Conservation (phyloP, 2,329 filamentous ascomycete genomes). For the Verticillium isaacii region DNA sequence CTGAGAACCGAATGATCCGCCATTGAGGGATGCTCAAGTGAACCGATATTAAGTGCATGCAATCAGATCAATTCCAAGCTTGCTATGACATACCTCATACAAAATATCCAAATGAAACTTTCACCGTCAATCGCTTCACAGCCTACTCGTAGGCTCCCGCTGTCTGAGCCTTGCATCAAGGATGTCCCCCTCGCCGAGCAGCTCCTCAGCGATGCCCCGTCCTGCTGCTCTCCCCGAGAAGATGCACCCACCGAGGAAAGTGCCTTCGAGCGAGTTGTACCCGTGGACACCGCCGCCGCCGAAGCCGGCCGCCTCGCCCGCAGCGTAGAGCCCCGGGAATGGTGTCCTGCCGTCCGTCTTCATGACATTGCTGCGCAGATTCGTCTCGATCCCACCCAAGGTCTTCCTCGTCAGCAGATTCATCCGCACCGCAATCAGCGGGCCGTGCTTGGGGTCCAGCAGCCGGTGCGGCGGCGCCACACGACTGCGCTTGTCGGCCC, state of each 20-base stretch:
- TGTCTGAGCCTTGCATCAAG: background rate
- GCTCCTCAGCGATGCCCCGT: slow-evolving; percentile 46
- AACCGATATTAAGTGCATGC: background rate
- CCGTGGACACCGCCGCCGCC: slow-evolving; percentile 59
- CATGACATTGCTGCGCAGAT: slow-evolving; percentile 52
- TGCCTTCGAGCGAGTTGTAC: slow-evolving; percentile 58
- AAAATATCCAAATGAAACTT: background rate
- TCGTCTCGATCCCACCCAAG: slow-evolving; percentile 55
- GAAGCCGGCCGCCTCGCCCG: slow-evolving; percentile 56
- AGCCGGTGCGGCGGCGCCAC: slow-evolving; percentile 50
- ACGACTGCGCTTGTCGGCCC: slow-evolving; percentile 45
- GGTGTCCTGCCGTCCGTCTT: slow-evolving; percentile 34
- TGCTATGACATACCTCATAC: background rate
- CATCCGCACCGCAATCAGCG: slow-evolving; percentile 56
- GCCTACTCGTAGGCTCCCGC: background rate
- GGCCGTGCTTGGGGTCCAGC: slow-evolving; percentile 49
- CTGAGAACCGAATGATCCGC: too few species aligned
- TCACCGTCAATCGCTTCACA: background rate
- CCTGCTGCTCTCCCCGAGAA: slow-evolving; percentile 57
- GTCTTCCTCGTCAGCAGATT: slow-evolving; percentile 59
- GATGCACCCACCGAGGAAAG: slow-evolving; percentile 58
- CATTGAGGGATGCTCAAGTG: too few species aligned
- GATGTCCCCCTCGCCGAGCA: slow-evolving; percentile 12
- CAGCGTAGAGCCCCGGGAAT: slow-evolving; percentile 54
- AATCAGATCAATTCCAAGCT: background rate